Evolutionary conservation across 768 basidiomycete genomes (phyloP).

Genomic region (Amanita molliuscula): DNA sequence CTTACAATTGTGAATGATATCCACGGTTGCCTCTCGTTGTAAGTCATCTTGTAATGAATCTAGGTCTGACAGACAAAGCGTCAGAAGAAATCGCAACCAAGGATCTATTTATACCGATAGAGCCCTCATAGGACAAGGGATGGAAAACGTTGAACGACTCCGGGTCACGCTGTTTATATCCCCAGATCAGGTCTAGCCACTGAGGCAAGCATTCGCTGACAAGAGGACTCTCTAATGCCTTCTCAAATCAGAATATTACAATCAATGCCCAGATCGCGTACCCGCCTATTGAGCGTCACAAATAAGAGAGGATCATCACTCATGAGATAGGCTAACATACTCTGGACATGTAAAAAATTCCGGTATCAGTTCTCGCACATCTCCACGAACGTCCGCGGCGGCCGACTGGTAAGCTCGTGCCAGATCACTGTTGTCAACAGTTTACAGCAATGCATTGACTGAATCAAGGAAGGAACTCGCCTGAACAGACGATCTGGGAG

Average conservation of each 20-base stretch:
- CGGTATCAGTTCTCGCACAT: conserved; percentile 89
- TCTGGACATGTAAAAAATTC: conserved; percentile 83
- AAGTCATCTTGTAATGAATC: conserved; percentile 79
- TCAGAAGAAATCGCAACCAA: neutral
- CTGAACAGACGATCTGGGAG: conserved; percentile 80
- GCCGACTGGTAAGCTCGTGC: conserved; percentile 79
- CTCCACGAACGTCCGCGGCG: conserved; percentile 76
- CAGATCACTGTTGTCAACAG: conserved; percentile 43
- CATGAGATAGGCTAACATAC: conserved; percentile 25
- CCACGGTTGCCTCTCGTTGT: conserved; percentile 86
- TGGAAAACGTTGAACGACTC: conserved; percentile 81
- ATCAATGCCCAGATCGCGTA: conserved; percentile 18
- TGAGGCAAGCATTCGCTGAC: conserved; percentile 76
- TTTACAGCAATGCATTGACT: neutral
- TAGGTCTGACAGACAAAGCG: conserved; percentile 42
- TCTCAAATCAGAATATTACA: neutral
- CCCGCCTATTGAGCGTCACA: conserved; percentile 65
- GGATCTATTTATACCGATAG: conserved; percentile 44
- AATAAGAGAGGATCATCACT: conserved; percentile 74
- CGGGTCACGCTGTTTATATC: conserved; percentile 71
- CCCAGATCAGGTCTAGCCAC: conserved; percentile 97
- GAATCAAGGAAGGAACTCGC: conserved; percentile 22
- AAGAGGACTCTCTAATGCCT: conserved; percentile 83
- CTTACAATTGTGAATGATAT: conserved; percentile 91
- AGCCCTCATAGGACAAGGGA: conserved; percentile 88